phyloP scores from a whole-genome alignment of 257 asterid genomes.

The Handroanthus guayacan region DNA sequence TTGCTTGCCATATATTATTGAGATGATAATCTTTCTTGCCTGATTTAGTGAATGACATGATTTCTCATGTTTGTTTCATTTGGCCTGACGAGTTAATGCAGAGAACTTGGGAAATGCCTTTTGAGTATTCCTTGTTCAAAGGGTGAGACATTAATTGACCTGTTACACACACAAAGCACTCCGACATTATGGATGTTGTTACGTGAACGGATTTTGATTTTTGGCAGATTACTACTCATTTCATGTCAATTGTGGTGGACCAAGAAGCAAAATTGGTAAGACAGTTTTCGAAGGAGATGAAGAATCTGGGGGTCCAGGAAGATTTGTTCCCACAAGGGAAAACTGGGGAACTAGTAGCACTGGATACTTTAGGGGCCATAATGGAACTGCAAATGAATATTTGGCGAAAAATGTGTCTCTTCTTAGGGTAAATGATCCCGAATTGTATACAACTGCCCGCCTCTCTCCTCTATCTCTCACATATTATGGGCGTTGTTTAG shows the following conservation, averaged over 20 bases:
- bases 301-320: slow-evolving; percentile 48
- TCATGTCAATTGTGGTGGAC: slow-evolving; percentile 67
- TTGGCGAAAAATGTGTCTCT: slow-evolving; percentile 48
- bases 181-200: not conserved
- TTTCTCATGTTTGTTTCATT: not conserved
- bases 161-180: not conserved
- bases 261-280: slow-evolving; percentile 34
- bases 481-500: slow-evolving; percentile 69
- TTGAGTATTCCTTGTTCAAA: slow-evolving; percentile 37
- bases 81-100: slow-evolving; percentile 25
- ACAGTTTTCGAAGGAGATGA: slow-evolving; percentile 50
- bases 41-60: not conserved
- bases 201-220: not conserved
- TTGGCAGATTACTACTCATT: slow-evolving; percentile 51
- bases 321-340: slow-evolving; percentile 33
- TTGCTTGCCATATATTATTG: not conserved
- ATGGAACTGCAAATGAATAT: slow-evolving; percentile 20
- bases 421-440: slow-evolving; percentile 45
- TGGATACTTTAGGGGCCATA: slow-evolving; percentile 51
- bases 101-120: slow-evolving; percentile 47
- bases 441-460: slow-evolving; percentile 56
- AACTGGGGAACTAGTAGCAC: slow-evolving; percentile 64
- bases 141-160: slow-evolving; percentile 36
- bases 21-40: not conserved
- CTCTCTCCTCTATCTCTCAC: slow-evolving; percentile 60